Conservation (phyloP, 345 rosid genomes). For the Ceriops tagal region DNA sequence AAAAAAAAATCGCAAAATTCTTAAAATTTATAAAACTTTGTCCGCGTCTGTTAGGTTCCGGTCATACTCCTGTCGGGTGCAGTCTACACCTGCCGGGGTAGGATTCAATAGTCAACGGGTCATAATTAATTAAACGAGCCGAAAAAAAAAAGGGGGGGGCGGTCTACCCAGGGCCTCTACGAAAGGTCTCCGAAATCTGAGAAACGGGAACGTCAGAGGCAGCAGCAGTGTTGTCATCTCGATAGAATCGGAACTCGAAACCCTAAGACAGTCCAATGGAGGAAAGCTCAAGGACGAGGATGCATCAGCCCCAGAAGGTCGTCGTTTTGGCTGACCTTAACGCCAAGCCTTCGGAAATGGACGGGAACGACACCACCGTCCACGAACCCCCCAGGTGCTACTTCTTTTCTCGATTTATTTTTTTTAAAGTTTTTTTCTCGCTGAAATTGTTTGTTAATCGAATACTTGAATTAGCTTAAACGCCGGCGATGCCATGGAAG, state of each 20-base stretch:
- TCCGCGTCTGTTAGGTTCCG: too few relatives aligned
- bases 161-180: too few relatives aligned
- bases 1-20: too few relatives aligned
- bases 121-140: too few relatives aligned
- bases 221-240: conserved; percentile 9
- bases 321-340: conserved; percentile 90
- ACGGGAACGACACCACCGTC: conserved; percentile 41
- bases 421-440: background rate
- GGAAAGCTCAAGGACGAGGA: conserved; percentile 16
- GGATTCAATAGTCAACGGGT: too few relatives aligned
- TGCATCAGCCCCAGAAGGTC: conserved; percentile 42
- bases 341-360: conserved; percentile 78
- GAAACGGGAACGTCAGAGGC: conserved; percentile 13
- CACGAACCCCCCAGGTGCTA: conserved; percentile 24
- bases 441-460: conserved; percentile 50
- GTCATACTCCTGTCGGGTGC: too few relatives aligned
- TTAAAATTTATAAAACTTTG: too few relatives aligned
- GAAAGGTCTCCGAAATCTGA: too few relatives aligned
- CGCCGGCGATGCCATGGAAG: conserved; percentile 50
- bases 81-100: too few relatives aligned
- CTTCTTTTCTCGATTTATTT: background rate
- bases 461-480: conserved; percentile 27
- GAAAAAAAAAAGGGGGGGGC: fast-evolving
- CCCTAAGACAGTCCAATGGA: conserved; percentile 27
- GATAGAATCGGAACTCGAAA: conserved; percentile 49